A percentile compares a stretch with the other conserved stretches of the same genome.
phyloP scores from a whole-genome alignment of 495 filamentous ascomycete genomes.

The Glutinoglossum americanum region DNA sequence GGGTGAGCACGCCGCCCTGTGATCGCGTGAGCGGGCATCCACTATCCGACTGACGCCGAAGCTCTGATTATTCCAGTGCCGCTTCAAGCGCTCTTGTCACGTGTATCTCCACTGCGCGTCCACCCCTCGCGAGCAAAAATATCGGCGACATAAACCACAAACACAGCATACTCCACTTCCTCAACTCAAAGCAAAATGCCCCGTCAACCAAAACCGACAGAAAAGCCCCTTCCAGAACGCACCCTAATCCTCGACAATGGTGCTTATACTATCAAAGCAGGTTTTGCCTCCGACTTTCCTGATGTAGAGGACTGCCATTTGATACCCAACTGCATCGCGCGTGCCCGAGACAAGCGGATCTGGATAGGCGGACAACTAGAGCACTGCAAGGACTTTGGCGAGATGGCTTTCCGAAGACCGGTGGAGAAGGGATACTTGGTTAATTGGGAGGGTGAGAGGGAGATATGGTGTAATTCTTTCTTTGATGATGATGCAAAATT shows the following conservation, averaged over 20 bases:
- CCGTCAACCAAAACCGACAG: background rate
- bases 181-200: background rate
- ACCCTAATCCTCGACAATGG: constrained; percentile 92
- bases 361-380: constrained; percentile 67
- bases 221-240: constrained; percentile 24
- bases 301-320: constrained; percentile 34
- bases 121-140: no score
- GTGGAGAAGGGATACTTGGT: constrained; percentile 91
- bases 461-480: constrained; percentile 87
- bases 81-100: no score
- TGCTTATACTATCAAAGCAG: constrained; percentile 81
- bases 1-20: background rate
- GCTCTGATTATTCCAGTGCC: no score
- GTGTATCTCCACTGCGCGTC: no score
- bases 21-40: background rate
- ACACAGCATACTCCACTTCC: no score
- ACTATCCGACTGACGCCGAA: no score
- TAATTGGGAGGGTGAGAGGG: constrained; percentile 91
- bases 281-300: constrained; percentile 34
- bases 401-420: constrained; percentile 67
- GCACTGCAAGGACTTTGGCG: constrained; percentile 70
- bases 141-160: no score
- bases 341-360: constrained; percentile 53
- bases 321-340: constrained; percentile 76
- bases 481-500: constrained; percentile 50